Evolutionary conservation across 2,329 filamentous ascomycete species (phyloP).

Genomic region (Xylariaceae sp.): DNA sequence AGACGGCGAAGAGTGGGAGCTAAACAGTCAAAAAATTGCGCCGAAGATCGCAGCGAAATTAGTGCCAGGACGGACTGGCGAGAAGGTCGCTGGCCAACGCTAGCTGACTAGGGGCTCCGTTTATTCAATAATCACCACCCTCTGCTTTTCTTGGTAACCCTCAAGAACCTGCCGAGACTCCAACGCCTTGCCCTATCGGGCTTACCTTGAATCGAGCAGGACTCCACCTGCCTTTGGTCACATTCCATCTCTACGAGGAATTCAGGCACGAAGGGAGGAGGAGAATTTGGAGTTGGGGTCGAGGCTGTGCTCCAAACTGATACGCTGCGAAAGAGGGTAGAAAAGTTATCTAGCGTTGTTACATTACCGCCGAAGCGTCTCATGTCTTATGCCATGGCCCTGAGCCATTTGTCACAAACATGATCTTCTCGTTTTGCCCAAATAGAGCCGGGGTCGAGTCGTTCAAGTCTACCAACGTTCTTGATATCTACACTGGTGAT

Average conservation of each 20-base stretch:
- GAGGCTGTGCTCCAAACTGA: neutral
- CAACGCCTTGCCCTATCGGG: slow-evolving; percentile 4
- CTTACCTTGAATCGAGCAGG: neutral
- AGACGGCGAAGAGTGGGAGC: slow-evolving; percentile 6
- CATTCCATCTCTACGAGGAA: too few species aligned
- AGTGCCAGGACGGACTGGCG: neutral
- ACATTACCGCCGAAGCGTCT: too few species aligned
- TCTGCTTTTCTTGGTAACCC: neutral
- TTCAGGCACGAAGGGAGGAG: too few species aligned
- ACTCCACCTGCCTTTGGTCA: too few species aligned
- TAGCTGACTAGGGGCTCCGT: slow-evolving; percentile 1
- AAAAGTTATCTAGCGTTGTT: neutral
- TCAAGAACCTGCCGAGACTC: slow-evolving; percentile 3
- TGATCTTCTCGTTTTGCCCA: too few species aligned
- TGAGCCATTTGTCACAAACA: too few species aligned
- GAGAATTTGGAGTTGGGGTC: too few species aligned
- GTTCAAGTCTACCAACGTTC: too few species aligned
- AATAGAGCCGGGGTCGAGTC: too few species aligned
- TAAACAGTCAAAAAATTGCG: slow-evolving; percentile 16
- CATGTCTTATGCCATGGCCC: too few species aligned
- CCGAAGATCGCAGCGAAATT: slow-evolving; percentile 15
- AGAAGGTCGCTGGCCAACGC: neutral
- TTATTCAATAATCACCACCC: slow-evolving; percentile 10
- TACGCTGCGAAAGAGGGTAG: neutral
- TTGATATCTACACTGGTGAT: too few species aligned